phyloP scores from a whole-genome alignment of 805 yeast species.

The Yamadazyma insecticola region DNA sequence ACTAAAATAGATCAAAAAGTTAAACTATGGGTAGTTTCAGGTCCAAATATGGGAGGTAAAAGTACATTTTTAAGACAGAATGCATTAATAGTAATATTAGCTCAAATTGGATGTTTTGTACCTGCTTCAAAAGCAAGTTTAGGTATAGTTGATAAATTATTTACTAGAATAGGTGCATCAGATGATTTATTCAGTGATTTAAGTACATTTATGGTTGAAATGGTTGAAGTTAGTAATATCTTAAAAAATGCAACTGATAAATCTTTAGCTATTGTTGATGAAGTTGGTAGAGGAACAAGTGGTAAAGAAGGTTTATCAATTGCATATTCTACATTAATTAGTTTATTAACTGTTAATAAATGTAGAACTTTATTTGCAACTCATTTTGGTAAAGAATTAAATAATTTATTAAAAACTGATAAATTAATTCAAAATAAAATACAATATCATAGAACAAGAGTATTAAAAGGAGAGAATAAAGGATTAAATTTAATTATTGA shows the following conservation, averaged over 20 bases:
- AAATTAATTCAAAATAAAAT: slow-evolving; percentile 17
- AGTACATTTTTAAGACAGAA: slow-evolving; percentile 72
- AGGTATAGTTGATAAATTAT: slow-evolving; percentile 72
- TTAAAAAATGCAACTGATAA: slow-evolving; percentile 49
- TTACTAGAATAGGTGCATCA: slow-evolving; percentile 82
- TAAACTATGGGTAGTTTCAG: slow-evolving; percentile 59
- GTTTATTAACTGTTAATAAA: slow-evolving; percentile 48
- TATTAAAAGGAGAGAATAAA: slow-evolving; percentile 11
- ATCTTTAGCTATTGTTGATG: slow-evolving; percentile 68
- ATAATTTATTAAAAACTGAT: slow-evolving; percentile 30
- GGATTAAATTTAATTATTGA: slow-evolving; percentile 37
- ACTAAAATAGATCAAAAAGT: slow-evolving; percentile 16
- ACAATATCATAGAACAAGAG: slow-evolving; percentile 29
- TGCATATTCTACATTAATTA: slow-evolving; percentile 69
- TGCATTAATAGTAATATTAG: slow-evolving; percentile 62
- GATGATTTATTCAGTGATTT: slow-evolving; percentile 73
- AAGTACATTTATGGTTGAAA: slow-evolving; percentile 85
- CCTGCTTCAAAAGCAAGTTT: slow-evolving; percentile 59
- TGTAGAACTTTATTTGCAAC: slow-evolving; percentile 87
- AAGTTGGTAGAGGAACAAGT: slow-evolving; percentile 84
- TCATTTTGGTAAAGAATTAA: slow-evolving; percentile 53
- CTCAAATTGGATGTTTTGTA: slow-evolving; percentile 62
- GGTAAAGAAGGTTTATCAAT: slow-evolving; percentile 80
- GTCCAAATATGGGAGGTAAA: slow-evolving; percentile 90
- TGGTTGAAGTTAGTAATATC: slow-evolving; percentile 63